phyloP scores from a whole-genome alignment of 441 rosid genomes.

The Erysimum pusillum region DNA sequence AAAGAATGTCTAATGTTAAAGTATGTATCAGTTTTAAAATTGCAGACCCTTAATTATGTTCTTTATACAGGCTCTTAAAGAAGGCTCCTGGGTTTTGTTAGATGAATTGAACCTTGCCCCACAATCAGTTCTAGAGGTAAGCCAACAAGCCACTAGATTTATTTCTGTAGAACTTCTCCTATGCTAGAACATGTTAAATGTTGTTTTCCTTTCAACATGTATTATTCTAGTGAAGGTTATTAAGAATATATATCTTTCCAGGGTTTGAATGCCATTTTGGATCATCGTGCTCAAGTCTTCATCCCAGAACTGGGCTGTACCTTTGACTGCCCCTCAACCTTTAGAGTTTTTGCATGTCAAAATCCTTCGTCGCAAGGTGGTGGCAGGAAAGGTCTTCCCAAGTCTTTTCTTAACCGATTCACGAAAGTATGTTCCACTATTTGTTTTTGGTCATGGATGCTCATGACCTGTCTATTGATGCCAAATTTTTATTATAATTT shows the following conservation, averaged over 20 bases:
- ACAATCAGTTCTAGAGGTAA: constrained; percentile 96
- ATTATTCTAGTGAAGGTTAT: constrained; percentile 25
- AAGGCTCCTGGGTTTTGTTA: constrained; percentile 97
- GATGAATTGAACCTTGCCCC: constrained; percentile 99
- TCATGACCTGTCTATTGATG: constrained; percentile 23
- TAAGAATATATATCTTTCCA: constrained; percentile 43
- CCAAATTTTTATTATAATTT: constrained; percentile 2
- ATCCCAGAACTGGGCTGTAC: constrained; percentile 93
- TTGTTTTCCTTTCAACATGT: neutral
- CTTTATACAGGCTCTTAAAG: constrained; percentile 82
- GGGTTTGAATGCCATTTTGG: constrained; percentile 98
- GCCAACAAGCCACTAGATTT: constrained; percentile 15
- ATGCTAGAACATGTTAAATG: constrained; percentile 9
- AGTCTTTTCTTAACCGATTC: constrained; percentile 95
- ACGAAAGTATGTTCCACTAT: constrained; percentile 67
- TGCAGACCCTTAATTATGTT: constrained; percentile 13
- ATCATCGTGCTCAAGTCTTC: constrained; percentile 97
- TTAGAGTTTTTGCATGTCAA: constrained; percentile 97
- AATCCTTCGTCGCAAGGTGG: constrained; percentile 99
- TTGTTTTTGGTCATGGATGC: constrained; percentile 17
- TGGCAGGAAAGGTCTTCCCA: constrained; percentile 99
- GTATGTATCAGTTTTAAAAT: constrained; percentile 17
- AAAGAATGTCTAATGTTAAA: constrained; percentile 18
- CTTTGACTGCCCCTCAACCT: constrained; percentile 84
- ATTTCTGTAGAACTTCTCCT: constrained; percentile 1